A percentile compares a stretch with the other conserved stretches of the same genome.
These are phyloP conservation scores for Sclerotinia minor DNA, from an alignment of 2,329 filamentous ascomycete genomes.

Conservation along the genomic window DNA sequence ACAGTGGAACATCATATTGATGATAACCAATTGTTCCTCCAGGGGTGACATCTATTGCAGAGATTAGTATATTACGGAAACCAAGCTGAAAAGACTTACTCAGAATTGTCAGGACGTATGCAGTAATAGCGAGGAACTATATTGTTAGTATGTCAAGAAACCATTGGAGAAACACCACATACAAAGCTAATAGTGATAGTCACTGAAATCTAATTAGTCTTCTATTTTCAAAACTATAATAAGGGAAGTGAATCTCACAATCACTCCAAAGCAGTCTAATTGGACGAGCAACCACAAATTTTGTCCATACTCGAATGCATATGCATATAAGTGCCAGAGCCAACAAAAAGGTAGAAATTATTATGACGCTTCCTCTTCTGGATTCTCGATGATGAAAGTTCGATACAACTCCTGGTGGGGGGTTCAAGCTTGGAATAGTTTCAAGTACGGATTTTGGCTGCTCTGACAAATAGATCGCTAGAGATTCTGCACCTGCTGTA, in stretches of 20 bases:
- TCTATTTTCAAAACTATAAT: neutral
- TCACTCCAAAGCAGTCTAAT: neutral
- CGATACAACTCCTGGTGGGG: neutral
- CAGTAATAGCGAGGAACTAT: neutral
- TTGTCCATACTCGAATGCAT: neutral
- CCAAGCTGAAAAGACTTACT: neutral
- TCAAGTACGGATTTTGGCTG: neutral
- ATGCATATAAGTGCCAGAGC: neutral
- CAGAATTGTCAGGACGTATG: neutral
- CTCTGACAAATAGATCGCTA: neutral
- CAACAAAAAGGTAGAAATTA: neutral
- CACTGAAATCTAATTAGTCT: neutral
- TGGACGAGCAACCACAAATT: neutral
- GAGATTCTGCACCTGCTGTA: neutral
- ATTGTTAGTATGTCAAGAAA: neutral
- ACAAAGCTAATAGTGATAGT: slow-evolving; percentile 1
- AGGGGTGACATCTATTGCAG: neutral
- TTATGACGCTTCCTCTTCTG: neutral
- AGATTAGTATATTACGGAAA: neutral
- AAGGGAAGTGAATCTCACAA: neutral
- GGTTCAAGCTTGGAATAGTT: neutral
- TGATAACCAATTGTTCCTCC: neutral
- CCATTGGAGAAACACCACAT: neutral
- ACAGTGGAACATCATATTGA: neutral
- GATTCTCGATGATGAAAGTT: too few relatives aligned